Evolutionary conservation across 345 rosid genomes (phyloP), one percentile per base, ranked within the genome.

Genomic region (Capsella bursapastoris): DNA sequence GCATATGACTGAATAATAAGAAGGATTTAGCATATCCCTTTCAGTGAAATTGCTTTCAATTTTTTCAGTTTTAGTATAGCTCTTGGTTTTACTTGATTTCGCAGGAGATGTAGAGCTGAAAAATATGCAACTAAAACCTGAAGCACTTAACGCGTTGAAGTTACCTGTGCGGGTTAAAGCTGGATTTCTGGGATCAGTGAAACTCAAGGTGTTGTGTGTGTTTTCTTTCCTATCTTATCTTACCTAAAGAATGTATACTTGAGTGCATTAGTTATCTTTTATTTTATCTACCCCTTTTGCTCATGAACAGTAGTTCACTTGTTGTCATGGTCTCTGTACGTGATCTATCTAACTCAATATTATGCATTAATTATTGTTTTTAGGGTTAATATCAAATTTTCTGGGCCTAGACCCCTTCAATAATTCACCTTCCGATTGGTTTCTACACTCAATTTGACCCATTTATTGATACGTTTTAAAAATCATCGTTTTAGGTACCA

Each of bases 151-250:
- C 80, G 97, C 97, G 34, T 82, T 94, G 72, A 90, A 94, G 70
- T 83, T 94, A 82, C 99, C 99, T n/a, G 92, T 94, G 73, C 92
- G 80, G 86, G 99, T 94, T 71, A 94, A 94, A 83, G 97, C 96
- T 35, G 99, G 99, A 62, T 94, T 94, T 84, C 99, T 94, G 78
- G 99, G 99, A 73, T 94, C 97, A 3, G 99, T 94, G 49, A 94
- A 85, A 81, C 93, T 94, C 63, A 94, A 94, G 97, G 99, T 94
- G 51, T 77, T 91, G 64, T 66, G 66, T 65, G 59, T 50, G 6
- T 71, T 63, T 9, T n/a, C 3, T 57, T n/a, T 56, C 44, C 38
- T 7, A 38, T 55, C 32, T 13, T 72, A 44, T 61, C 50, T 31
- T 40, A 49, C 55, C 62, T 40, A 57, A 64, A 45, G 11, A 28